phyloP scores from a whole-genome alignment of 2,329 filamentous ascomycete genomes.

The Bipolaris bicolor region DNA sequence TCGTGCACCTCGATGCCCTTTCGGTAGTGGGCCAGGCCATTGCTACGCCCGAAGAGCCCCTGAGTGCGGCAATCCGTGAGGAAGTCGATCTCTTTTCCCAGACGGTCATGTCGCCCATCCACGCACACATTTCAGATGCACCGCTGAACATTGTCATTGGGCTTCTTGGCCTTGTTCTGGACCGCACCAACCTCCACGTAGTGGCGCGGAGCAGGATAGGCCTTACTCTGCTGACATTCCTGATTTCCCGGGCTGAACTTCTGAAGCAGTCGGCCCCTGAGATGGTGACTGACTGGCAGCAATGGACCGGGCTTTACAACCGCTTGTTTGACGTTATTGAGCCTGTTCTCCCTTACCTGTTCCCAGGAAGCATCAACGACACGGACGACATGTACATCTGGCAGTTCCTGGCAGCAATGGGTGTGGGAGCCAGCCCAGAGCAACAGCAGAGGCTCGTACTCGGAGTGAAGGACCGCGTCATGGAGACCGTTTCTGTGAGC shows the following conservation, averaged over 20 bases:
- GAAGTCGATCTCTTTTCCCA: slow-evolving; percentile 90
- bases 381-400: slow-evolving; percentile 96
- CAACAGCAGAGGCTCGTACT: slow-evolving; percentile 95
- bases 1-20: slow-evolving; percentile 88
- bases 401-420: slow-evolving; percentile 95
- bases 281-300: slow-evolving; percentile 68
- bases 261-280: slow-evolving; percentile 81
- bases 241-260: slow-evolving; percentile 91
- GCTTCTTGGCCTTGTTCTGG: slow-evolving; percentile 81
- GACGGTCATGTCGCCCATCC: slow-evolving; percentile 86
- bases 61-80: slow-evolving; percentile 75
- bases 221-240: slow-evolving; percentile 87
- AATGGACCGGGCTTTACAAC: slow-evolving; percentile 85
- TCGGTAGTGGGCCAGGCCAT: slow-evolving; percentile 87
- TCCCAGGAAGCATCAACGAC: slow-evolving; percentile 87
- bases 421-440: slow-evolving; percentile 88
- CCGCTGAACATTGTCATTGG: slow-evolving; percentile 90
- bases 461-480: slow-evolving; percentile 96
- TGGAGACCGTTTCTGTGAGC: slow-evolving; percentile 88
- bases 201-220: slow-evolving; percentile 88
- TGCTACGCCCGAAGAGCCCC: slow-evolving; percentile 72
- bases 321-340: slow-evolving; percentile 86
- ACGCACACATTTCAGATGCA: slow-evolving; percentile 89
- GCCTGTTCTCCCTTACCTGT: slow-evolving; percentile 80
- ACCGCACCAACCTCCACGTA: slow-evolving; percentile 80